Evolutionary conservation across 164 flowering plant genomes (phyloP).

Genomic region (Malania oleifera): DNA sequence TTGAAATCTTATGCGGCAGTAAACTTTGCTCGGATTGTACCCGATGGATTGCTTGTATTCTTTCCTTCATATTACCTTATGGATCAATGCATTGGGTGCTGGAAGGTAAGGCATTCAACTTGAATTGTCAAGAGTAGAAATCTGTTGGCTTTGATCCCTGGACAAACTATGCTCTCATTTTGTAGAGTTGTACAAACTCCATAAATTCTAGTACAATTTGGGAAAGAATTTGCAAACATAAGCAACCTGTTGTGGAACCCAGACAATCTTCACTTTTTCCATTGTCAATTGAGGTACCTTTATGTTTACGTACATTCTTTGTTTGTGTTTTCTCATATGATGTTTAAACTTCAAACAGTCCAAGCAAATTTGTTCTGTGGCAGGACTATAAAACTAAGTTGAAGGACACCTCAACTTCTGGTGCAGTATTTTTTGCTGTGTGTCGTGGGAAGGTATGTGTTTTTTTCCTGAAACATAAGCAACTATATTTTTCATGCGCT

Average conservation of each 20-base stretch:
- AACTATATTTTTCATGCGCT: neutral
- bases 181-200: slow-evolving; percentile 48
- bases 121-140: neutral
- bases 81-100: slow-evolving; percentile 76
- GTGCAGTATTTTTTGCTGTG: slow-evolving; percentile 94
- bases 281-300: slow-evolving; percentile 60
- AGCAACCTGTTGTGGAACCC: slow-evolving; percentile 94
- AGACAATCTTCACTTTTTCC: slow-evolving; percentile 75
- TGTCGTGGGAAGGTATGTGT: slow-evolving; percentile 89
- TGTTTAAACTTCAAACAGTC: neutral
- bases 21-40: slow-evolving; percentile 93
- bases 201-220: slow-evolving; percentile 58
- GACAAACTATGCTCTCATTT: neutral
- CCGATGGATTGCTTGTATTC: slow-evolving; percentile 93
- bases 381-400: slow-evolving; percentile 87
- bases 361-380: slow-evolving; percentile 11
- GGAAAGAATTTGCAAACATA: slow-evolving; percentile 92
- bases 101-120: slow-evolving; percentile 61
- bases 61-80: slow-evolving; percentile 89
- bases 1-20: slow-evolving; percentile 43
- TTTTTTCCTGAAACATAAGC: slow-evolving; percentile 3
- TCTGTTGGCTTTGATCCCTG: slow-evolving; percentile 1
- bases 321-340: neutral
- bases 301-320: neutral
- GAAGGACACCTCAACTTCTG: slow-evolving; percentile 67